A percentile compares a stretch with the other conserved stretches of the same genome.
Evolutionary conservation across 169 alveolate species (phyloP).

Genomic region (Eimeria tenella): DNA sequence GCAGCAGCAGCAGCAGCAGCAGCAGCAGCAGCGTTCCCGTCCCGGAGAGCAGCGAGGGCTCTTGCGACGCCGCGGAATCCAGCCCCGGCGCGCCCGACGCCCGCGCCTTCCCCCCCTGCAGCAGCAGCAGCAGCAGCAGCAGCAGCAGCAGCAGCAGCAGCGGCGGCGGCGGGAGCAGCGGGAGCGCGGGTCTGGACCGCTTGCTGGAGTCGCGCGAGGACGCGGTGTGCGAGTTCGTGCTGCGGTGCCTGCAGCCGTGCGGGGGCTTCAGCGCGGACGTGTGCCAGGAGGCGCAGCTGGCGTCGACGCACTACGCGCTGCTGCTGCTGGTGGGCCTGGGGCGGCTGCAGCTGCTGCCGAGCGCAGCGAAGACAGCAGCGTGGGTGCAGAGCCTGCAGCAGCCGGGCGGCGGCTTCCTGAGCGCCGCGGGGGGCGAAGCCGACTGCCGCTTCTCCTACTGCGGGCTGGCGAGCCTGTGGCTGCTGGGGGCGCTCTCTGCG

Average conservation of each 20-base stretch:
- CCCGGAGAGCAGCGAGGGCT: neutral
- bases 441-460: constrained; percentile 93
- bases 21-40: neutral
- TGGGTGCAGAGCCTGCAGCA: constrained; percentile 90
- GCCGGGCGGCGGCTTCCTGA: constrained; percentile 93
- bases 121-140: neutral
- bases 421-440: constrained; percentile 94
- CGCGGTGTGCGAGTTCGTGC: constrained; percentile 40
- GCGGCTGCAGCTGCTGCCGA: constrained; percentile 83
- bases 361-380: constrained; percentile 86
- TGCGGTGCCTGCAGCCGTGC: constrained; percentile 31
- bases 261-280: constrained; percentile 65
- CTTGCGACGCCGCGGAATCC: neutral
- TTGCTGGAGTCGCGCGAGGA: constrained; percentile 34
- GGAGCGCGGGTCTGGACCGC: neutral
- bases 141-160: neutral
- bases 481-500: constrained; percentile 83
- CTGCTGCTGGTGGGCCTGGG: constrained; percentile 87
- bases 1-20: neutral
- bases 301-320: constrained; percentile 88
- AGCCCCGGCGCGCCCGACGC: neutral
- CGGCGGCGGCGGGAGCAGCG: neutral
- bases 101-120: neutral
- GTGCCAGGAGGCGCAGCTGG: constrained; percentile 69
- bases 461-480: constrained; percentile 89